Evolutionary conservation across 169 alveolate species (phyloP), one percentile per base, ranked within the genome.

Genomic region (Plasmodium inui): DNA sequence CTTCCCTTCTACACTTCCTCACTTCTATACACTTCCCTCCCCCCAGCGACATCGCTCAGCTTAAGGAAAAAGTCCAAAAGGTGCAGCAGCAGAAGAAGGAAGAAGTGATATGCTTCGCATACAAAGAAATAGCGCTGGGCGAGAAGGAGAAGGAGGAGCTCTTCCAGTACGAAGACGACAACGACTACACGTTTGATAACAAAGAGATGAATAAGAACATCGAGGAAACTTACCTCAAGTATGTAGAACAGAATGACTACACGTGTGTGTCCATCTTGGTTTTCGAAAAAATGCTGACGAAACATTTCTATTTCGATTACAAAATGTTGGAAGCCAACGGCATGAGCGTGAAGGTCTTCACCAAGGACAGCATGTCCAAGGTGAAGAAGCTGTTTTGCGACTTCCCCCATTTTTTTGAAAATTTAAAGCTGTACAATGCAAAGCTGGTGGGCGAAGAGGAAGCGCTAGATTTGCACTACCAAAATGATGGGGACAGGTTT

Each of bases 261-360:
- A 89, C 81, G 26, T 89, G 94, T 89, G 50, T 89, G 1, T 79
- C 83, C 8, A 61, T 89, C 46, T 28, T 89, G 55, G 83, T 50
- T 2, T 89, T 89, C 41, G 89, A 89, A 44, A 73, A 61, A 61
- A 55, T 61, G 19, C 32, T 89, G 46, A 89, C 61, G 46, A 89
- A 89, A 34, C 70, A 80, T 37, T 89, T 89, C 30, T 79, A 78
- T 57, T 79, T 78, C 22, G 94, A 89, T 89, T 89, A 89, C 73
- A 79, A 61, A 79, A 61, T 89, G 34, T 79, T 89, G 53, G 90
- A 89, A 34, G 88, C 50, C 7, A 89, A 89, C 57, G 82, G 72
- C 72, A 30, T 89, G 57, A 17, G 34, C 67, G 89, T 80, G 19
- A 89, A 89, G 73, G 57, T 89, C 14, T 89, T 89, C 34, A 89